A percentile compares a stretch with the other conserved stretches of the same genome.
Evolutionary conservation across 1,284 basidiomycete species (phyloP).

Genomic region (Heterobasidion irregulare): DNA sequence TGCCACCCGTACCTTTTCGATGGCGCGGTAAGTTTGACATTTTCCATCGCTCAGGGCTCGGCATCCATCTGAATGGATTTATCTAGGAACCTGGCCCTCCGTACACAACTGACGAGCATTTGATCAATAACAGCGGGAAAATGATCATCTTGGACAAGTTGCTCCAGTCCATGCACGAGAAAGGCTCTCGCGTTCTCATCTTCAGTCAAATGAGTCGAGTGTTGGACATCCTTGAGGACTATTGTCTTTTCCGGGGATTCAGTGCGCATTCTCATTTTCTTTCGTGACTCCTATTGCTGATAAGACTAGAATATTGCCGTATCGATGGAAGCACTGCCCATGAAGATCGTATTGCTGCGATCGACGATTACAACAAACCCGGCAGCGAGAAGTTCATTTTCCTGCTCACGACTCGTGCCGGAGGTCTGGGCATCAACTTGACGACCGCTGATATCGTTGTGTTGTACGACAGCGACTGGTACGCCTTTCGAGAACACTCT

Average conservation of each 20-base stretch:
- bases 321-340: constrained; percentile 96
- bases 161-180: constrained; percentile 80
- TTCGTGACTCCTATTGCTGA: background rate
- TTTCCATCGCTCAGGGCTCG: background rate
- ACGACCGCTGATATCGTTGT: constrained; percentile 95
- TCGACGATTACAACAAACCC: constrained; percentile 97
- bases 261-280: constrained; percentile 44
- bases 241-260: constrained; percentile 88
- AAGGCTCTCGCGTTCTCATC: constrained; percentile 92
- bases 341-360: constrained; percentile 91
- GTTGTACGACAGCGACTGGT: constrained; percentile 98
- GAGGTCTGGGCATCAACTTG: constrained; percentile 96
- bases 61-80: background rate
- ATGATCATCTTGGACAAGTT: constrained; percentile 98
- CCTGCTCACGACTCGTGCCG: constrained; percentile 95
- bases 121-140: constrained; percentile 93
- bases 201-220: constrained; percentile 97
- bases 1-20: constrained; percentile 86
- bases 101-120: constrained; percentile 96
- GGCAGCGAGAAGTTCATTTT: constrained; percentile 96
- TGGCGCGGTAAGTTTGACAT: constrained; percentile 50
- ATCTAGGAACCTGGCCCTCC: constrained; percentile 90
- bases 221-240: constrained; percentile 95
- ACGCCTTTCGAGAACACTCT: constrained; percentile 10
- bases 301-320: constrained; percentile 79